Evolutionary conservation across 2,329 filamentous ascomycete genomes (phyloP).

Genomic region (Mycosphaerella arachidis): DNA sequence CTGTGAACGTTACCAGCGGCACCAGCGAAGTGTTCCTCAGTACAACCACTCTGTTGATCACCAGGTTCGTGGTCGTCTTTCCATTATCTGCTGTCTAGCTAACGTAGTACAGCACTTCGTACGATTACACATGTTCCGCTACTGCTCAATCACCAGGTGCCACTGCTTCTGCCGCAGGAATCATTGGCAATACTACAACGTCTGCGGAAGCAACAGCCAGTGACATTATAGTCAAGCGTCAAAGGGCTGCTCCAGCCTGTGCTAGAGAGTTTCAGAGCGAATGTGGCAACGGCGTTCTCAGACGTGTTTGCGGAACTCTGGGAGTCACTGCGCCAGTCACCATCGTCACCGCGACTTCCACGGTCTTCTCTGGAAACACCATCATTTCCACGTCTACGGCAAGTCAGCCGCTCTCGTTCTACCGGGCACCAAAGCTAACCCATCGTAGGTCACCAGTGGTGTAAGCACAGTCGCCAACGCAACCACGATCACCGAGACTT

Average conservation of each 20-base stretch:
- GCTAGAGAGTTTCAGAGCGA: background rate
- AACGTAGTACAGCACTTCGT: background rate
- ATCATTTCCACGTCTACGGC: background rate
- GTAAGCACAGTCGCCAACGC: background rate
- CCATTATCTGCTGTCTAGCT: background rate
- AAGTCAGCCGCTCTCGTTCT: background rate
- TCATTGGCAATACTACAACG: background rate
- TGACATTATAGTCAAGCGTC: background rate
- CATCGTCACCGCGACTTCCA: background rate
- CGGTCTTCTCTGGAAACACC: background rate
- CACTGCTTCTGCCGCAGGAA: background rate
- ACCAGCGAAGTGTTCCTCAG: background rate
- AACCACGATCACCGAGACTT: background rate
- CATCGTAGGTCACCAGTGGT: background rate
- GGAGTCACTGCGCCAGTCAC: background rate
- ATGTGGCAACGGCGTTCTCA: background rate
- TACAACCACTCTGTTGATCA: slow-evolving; percentile 4
- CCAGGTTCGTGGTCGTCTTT: background rate
- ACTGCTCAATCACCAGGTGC: background rate
- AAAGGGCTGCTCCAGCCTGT: background rate
- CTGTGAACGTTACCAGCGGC: background rate
- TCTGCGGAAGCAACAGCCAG: background rate
- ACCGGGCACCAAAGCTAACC: background rate
- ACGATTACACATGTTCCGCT: background rate
- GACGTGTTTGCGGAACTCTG: background rate